A percentile compares a stretch with the other conserved stretches of the same genome.
Evolutionary conservation across 2,329 filamentous ascomycete genomes (phyloP).

Genomic region (Neopestalotiopsis sp.): DNA sequence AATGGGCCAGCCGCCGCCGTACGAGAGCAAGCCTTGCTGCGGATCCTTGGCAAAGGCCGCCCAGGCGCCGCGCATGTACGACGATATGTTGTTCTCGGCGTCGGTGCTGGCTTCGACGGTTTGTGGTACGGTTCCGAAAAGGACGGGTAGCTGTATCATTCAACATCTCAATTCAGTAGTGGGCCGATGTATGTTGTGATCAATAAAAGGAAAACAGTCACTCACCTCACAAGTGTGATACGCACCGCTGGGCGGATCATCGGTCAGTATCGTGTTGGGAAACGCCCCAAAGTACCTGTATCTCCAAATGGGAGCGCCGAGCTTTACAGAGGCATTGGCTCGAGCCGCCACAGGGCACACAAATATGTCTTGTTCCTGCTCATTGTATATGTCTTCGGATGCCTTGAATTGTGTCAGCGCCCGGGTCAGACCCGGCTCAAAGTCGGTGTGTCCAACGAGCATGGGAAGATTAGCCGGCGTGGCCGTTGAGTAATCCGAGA

Average conservation of each 20-base stretch:
- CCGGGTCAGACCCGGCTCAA: conserved; percentile 11
- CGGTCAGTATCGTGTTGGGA: conserved; percentile 9
- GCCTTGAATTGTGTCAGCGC: conserved; percentile 1
- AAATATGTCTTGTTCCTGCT: conserved; percentile 4
- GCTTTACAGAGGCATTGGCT: not conserved
- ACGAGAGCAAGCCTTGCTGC: conserved; percentile 2
- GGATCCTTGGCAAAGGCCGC: conserved; percentile 14
- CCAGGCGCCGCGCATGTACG: conserved; percentile 14
- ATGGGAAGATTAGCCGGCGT: conserved; percentile 4
- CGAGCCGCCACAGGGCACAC: conserved; percentile 3
- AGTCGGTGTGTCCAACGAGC: conserved; percentile 14
- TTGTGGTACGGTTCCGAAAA: conserved; percentile 5
- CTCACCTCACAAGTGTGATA: conserved; percentile 11
- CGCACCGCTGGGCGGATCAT: conserved; percentile 11
- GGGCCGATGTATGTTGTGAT: not conserved
- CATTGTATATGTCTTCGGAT: not conserved
- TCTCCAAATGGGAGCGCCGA: conserved; percentile 5
- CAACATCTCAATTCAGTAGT: not conserved
- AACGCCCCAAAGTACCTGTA: conserved; percentile 14
- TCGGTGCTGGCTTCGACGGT: not conserved
- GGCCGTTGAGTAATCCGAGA: conserved; percentile 7
- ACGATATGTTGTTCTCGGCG: conserved; percentile 2
- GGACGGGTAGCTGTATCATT: conserved; percentile 2
- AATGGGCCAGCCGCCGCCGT: conserved; percentile 8
- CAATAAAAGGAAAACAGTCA: not conserved